Conservation (phyloP, 1,139 yeast species). For the Pneumocystis jirovecii region DNA sequence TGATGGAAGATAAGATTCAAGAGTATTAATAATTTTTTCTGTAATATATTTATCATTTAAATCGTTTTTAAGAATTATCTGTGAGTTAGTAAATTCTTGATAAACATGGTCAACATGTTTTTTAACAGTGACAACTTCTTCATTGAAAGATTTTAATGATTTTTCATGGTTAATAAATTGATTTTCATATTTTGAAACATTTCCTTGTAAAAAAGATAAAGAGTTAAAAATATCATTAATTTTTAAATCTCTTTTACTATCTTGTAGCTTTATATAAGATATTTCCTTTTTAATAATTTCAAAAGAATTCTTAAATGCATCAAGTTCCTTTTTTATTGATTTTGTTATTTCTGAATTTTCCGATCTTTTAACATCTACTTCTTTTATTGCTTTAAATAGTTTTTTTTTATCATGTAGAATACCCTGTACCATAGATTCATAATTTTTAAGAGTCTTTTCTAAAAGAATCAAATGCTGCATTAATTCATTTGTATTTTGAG, state of each 20-base stretch:
- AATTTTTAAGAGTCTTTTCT: not conserved
- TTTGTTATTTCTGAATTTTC: not conserved
- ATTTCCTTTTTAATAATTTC: not conserved
- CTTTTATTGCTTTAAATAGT: not conserved
- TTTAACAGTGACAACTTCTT: not conserved
- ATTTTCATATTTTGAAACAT: not conserved
- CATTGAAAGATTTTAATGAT: not conserved
- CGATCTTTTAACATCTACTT: not conserved
- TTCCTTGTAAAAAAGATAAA: not conserved
- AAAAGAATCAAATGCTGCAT: not conserved
- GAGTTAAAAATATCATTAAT: not conserved
- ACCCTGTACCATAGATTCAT: not conserved
- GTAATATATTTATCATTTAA: not conserved
- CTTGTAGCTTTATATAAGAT: not conserved
- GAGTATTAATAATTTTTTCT: conserved; percentile 6
- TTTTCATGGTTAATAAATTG: not conserved
- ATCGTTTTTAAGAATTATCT: not conserved
- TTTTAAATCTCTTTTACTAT: not conserved
- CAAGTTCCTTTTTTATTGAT: not conserved
- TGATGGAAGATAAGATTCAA: conserved; percentile 12
- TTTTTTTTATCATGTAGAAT: not conserved
- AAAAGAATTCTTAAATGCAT: not conserved
- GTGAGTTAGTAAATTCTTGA: not conserved
- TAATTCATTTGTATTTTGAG: not conserved
- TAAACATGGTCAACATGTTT: not conserved